phyloP scores from a whole-genome alignment of 352 stramenopile genomes.

The Phytophthora citricola region DNA sequence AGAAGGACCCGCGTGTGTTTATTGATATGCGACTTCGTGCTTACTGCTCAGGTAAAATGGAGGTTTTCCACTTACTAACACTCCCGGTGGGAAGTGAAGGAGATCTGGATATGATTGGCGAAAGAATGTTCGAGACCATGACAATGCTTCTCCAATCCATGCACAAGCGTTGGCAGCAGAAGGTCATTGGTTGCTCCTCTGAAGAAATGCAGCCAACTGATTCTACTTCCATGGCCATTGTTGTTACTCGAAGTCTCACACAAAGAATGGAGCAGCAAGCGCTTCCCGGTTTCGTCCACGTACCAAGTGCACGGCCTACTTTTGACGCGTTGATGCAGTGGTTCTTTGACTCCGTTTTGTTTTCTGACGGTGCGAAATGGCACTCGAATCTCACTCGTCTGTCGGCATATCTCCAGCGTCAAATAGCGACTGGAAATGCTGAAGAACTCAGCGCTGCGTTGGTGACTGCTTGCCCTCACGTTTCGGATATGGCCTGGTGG shows the following conservation, averaged over 20 bases:
- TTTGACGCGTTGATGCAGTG: slow-evolving; percentile 27
- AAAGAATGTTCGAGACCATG: slow-evolving; percentile 25
- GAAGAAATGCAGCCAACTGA: slow-evolving; percentile 1
- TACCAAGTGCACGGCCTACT: slow-evolving; percentile 17
- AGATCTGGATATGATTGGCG: slow-evolving; percentile 7
- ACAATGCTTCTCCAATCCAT: slow-evolving; percentile 19
- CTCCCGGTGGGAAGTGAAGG: slow-evolving; percentile 9
- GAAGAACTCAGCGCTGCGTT: slow-evolving; percentile 16
- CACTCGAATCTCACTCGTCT: slow-evolving; percentile 18
- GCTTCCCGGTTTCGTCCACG: slow-evolving; percentile 13
- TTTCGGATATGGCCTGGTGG: slow-evolving; percentile 19
- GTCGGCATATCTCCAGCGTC: slow-evolving; percentile 30
- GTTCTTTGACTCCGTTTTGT: slow-evolving; percentile 28
- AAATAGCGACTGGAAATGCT: slow-evolving; percentile 20
- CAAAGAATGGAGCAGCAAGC: slow-evolving; percentile 25
- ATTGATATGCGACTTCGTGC: slow-evolving; percentile 25
- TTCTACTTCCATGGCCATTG: slow-evolving; percentile 1
- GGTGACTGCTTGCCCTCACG: slow-evolving; percentile 9
- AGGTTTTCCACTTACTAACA: slow-evolving; percentile 24
- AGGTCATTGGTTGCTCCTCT: slow-evolving; percentile 28
- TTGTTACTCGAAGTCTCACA: slow-evolving; percentile 4
- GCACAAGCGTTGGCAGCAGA: slow-evolving; percentile 26
- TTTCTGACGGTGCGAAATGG: slow-evolving; percentile 21
- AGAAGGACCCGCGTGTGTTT: slow-evolving; percentile 9
- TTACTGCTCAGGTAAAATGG: slow-evolving; percentile 14